Conservation (phyloP, 1,284 basidiomycete genomes). For the Rhodofomes roseus region DNA sequence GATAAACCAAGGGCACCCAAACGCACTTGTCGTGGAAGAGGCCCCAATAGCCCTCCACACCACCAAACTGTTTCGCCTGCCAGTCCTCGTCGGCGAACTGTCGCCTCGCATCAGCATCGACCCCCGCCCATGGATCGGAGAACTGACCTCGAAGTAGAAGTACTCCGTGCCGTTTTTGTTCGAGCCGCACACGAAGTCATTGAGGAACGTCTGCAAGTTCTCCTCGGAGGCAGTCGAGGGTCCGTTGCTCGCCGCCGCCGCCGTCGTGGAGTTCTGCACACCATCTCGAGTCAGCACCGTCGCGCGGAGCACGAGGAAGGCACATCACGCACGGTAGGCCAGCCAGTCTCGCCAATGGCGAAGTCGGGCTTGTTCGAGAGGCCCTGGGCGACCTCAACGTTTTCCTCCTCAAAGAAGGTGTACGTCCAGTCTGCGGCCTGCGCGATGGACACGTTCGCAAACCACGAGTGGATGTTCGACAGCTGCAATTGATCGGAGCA, state of each 20-base stretch:
- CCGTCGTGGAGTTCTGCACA: constrained; percentile 54
- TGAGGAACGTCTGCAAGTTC: constrained; percentile 71
- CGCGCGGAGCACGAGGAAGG: neutral
- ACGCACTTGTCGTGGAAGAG: constrained; percentile 56
- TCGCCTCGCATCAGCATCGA: neutral
- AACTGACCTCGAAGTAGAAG: constrained; percentile 75
- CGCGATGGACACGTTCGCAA: constrained; percentile 67
- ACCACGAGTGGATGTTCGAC: constrained; percentile 86
- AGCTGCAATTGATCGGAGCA: constrained; percentile 22
- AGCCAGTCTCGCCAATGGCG: constrained; percentile 92
- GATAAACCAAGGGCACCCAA: neutral
- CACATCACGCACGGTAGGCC: constrained; percentile 69
- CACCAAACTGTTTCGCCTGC: constrained; percentile 77
- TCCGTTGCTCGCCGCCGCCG: constrained; percentile 55
- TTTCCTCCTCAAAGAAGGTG: constrained; percentile 53
- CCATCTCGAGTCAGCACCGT: neutral
- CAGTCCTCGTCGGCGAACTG: constrained; percentile 84
- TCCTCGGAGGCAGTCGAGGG: constrained; percentile 62
- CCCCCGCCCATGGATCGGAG: no score
- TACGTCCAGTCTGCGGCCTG: constrained; percentile 69
- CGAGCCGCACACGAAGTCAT: constrained; percentile 86
- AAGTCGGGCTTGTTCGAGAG: constrained; percentile 68
- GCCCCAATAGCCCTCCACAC: constrained; percentile 79
- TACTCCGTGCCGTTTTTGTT: constrained; percentile 81
- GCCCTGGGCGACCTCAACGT: constrained; percentile 48